phyloP scores from a whole-genome alignment of 495 filamentous ascomycete genomes.

The Aspergillus ellipticus region DNA sequence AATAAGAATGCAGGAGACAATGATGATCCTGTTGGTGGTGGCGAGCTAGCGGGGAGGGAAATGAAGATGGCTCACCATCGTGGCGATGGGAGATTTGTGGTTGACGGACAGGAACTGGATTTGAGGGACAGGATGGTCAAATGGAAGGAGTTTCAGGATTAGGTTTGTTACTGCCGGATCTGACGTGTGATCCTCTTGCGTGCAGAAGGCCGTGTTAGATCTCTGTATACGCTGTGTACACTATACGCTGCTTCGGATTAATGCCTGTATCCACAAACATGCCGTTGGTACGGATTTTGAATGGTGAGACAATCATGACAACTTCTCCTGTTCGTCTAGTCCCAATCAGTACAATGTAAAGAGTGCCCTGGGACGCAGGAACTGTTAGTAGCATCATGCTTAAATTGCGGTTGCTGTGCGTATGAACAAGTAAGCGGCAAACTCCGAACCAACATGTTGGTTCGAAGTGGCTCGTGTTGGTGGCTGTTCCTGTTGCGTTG shows the following conservation, averaged over 20 bases:
- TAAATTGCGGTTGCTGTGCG: not conserved
- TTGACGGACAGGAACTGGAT: not conserved
- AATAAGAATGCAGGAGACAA: not conserved
- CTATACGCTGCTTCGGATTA: not conserved
- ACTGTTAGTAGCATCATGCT: not conserved
- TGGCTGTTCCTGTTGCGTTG: not conserved
- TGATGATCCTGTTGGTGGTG: not conserved
- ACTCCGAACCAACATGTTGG: conserved; percentile 1
- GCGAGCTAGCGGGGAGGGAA: not conserved
- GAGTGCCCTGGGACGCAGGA: not conserved
- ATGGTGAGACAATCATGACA: not conserved
- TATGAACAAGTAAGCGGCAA: not conserved
- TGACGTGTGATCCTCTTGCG: not conserved
- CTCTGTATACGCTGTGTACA: not conserved
- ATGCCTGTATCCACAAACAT: not conserved
- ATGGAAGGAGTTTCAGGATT: conserved; percentile 5
- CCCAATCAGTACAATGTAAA: not conserved
- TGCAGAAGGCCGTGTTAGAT: not conserved
- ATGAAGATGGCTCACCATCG: conserved; percentile 5
- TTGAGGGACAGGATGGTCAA: conserved; percentile 1
- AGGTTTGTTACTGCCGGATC: not conserved
- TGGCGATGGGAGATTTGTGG: not conserved
- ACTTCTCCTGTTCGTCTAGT: not conserved
- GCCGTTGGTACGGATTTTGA: not conserved
- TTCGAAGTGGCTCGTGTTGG: not conserved